Conservation (phyloP, 768 basidiomycete species). For the Pleurotus ostreatus region DNA sequence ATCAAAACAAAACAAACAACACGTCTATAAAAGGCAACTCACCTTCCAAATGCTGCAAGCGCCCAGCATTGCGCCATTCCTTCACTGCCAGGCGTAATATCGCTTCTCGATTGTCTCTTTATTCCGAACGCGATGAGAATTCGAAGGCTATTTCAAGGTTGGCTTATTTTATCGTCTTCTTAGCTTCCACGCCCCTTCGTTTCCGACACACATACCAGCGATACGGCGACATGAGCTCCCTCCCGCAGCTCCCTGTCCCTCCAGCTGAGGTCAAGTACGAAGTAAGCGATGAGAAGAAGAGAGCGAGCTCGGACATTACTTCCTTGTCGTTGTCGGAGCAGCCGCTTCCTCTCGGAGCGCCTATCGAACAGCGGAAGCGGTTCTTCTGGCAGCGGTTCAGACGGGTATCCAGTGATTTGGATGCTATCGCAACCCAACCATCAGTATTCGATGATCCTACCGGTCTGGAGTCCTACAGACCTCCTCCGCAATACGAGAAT, state of each 20-base stretch:
- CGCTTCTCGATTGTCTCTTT: not conserved
- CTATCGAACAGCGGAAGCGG: slow-evolving; percentile 18
- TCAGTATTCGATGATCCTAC: slow-evolving; percentile 60
- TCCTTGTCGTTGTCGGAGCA: slow-evolving; percentile 14
- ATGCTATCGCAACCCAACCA: slow-evolving; percentile 54
- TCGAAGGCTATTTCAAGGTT: not conserved
- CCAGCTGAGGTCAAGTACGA: slow-evolving; percentile 1
- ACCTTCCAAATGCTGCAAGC: not conserved
- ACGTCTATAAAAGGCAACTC: not conserved
- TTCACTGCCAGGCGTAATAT: not conserved
- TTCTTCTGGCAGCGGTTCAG: slow-evolving; percentile 28
- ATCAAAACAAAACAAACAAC: not conserved
- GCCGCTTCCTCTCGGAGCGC: slow-evolving; percentile 24
- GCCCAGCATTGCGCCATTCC: slow-evolving; percentile 4
- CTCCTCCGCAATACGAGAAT: slow-evolving; percentile 55
- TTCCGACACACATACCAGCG: not conserved
- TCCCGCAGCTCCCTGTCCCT: not conserved
- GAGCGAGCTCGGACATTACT: not conserved
- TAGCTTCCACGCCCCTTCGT: not conserved
- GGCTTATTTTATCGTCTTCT: not conserved
- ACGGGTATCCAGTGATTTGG: slow-evolving; percentile 30
- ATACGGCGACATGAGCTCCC: not conserved
- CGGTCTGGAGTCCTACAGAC: slow-evolving; percentile 46
- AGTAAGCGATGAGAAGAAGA: slow-evolving; percentile 8
- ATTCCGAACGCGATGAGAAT: too few species aligned